These are phyloP conservation scores for Sabuloglossum arenarium DNA, from an alignment of 495 filamentous ascomycete genomes.

Conservation along the genomic window DNA sequence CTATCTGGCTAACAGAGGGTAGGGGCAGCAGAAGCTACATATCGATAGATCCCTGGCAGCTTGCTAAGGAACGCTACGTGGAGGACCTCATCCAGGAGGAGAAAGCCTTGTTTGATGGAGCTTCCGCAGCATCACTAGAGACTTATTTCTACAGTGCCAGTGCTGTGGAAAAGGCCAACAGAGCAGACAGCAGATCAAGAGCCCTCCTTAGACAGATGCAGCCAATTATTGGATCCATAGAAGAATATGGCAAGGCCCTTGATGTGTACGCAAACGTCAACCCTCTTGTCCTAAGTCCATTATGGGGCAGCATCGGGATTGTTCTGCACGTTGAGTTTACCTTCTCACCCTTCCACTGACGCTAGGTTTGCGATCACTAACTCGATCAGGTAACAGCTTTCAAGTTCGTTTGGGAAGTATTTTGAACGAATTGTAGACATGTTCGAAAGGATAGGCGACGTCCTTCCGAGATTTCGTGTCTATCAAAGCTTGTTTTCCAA, in stretches of 20 bases:
- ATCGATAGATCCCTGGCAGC: constrained; percentile 13
- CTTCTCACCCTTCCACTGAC: background rate
- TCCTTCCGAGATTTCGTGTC: constrained; percentile 18
- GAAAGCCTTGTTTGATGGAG: constrained; percentile 10
- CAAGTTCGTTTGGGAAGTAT: constrained; percentile 17
- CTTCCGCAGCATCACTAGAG: constrained; percentile 11
- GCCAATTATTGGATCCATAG: constrained; percentile 18
- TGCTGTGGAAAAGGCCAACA: constrained; percentile 13
- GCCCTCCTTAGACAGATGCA: constrained; percentile 10
- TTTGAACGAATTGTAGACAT: constrained; percentile 20
- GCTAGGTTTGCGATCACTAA: background rate
- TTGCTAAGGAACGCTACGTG: constrained; percentile 14
- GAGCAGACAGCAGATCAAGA: constrained; percentile 12
- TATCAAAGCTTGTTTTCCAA: constrained; percentile 16
- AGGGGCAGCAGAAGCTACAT: too few relatives aligned
- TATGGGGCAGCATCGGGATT: constrained; percentile 23
- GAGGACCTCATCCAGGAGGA: constrained; percentile 14
- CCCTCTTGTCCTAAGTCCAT: constrained; percentile 16
- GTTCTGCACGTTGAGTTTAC: constrained; percentile 14
- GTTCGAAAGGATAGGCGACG: constrained; percentile 19
- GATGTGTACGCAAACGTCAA: constrained; percentile 19
- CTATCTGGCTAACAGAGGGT: too few relatives aligned
- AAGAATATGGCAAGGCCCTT: constrained; percentile 21
- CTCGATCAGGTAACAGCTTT: constrained; percentile 7
- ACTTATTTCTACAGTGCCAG: constrained; percentile 16